phyloP scores from a whole-genome alignment of 495 filamentous ascomycete species.

The Hyaloscypha bicolor region DNA sequence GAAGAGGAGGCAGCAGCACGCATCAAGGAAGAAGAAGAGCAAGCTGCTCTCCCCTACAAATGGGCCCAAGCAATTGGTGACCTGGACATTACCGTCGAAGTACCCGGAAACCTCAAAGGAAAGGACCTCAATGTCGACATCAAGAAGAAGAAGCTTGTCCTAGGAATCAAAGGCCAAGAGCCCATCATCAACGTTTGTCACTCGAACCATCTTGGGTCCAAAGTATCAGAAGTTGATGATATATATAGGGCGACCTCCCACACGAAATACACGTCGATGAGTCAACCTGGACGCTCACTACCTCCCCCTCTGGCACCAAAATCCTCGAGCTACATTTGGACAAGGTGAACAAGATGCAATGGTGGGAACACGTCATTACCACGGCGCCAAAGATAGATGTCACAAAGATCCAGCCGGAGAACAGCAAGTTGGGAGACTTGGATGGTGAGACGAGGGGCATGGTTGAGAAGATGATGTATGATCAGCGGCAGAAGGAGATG shows the following conservation, averaged over 20 bases:
- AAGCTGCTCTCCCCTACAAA: conserved; percentile 92
- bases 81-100: conserved; percentile 73
- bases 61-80: conserved; percentile 97
- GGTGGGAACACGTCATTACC: conserved; percentile 93
- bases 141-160: conserved; percentile 75
- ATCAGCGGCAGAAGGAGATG: conserved; percentile 95
- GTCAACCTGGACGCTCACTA: conserved; percentile 89
- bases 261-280: conserved; percentile 81
- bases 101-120: conserved; percentile 81
- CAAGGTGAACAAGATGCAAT: conserved; percentile 96
- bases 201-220: neutral
- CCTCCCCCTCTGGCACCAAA: conserved; percentile 63
- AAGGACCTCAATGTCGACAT: conserved; percentile 82
- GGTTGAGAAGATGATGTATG: conserved; percentile 99
- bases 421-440: conserved; percentile 83
- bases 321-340: conserved; percentile 88
- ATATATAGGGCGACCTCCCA: conserved; percentile 75
- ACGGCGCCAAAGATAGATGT: conserved; percentile 88
- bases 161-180: conserved; percentile 85
- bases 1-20: conserved; percentile 70
- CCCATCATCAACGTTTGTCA: conserved; percentile 76
- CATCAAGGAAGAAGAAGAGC: conserved; percentile 81
- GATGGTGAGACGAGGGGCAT: conserved; percentile 96
- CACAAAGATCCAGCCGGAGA: conserved; percentile 91
- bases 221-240: neutral